Base-by-base conservation (phyloP, 78 protist genomes). In the Planoprotostelium fungivorum region DNA sequence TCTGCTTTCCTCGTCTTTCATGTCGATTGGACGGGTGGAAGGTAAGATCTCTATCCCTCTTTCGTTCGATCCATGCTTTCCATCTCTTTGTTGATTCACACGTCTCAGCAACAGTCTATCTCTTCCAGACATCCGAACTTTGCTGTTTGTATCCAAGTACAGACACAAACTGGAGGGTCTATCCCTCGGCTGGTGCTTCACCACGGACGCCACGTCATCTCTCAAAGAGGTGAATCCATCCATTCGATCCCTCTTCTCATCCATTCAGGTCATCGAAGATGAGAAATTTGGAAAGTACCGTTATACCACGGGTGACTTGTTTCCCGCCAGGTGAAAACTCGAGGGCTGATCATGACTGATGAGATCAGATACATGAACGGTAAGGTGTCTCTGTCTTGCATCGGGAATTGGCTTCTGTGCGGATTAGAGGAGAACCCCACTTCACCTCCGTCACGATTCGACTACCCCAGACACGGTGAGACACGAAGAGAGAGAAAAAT, bases 121-220 rank as follows among this genome's bases (percentile, higher is more conserved):
- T 1, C 86, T 89, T 1, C 88, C 85, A 35, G 91, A 89, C 84
- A 39, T 89, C 35, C 38, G 91, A 84, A 89, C 91, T 28, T 83
- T 86, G 86, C 35, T 89, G 16, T 89, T 85, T 36, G 87, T 89
- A 10, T 83, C 87, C 0, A 89, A 89, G 28, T 89, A 85, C 38
- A 38, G 91, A 38, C 91, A 89, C 34, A 89, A 89, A 84, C 84
- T 89, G 31, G 38, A 36, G 31, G 86, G 51, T 0, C 88, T 89
- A 63, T 86, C 91, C 34, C 85, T 25, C 35, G 91, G 91, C 16
- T 89, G 91, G 91, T 85, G 87, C 51, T 89, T 89, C 38, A 83
- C 73, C 16, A 51, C 73, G 5, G 73, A 51, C 5, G 73, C 5
- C 31, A 51, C 31, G 31, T 5, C 73, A 51, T 51, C 73, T 25